Evolutionary conservation across 306 rosid species (phyloP).

Genomic region (Cucurbita maxima): DNA sequence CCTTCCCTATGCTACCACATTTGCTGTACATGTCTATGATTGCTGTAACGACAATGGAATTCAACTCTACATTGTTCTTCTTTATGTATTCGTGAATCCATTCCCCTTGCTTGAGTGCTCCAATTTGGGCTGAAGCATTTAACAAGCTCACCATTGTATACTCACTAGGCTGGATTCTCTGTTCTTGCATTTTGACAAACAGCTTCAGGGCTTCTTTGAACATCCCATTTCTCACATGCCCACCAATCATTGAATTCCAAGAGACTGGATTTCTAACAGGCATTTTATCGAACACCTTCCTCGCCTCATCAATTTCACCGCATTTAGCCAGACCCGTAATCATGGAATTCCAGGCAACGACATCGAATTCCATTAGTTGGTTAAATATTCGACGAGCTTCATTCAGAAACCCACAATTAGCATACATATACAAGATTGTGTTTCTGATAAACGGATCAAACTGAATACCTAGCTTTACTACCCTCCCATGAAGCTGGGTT

Average conservation of each 20-base stretch:
- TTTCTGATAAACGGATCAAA: slow-evolving; percentile 42
- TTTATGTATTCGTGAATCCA: slow-evolving; percentile 52
- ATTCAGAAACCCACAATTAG: slow-evolving; percentile 44
- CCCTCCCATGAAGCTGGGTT: slow-evolving; percentile 71
- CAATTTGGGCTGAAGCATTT: slow-evolving; percentile 71
- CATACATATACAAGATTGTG: slow-evolving; percentile 52
- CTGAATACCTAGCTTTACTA: slow-evolving; percentile 43
- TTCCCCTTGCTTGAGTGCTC: slow-evolving; percentile 62
- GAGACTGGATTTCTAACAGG: slow-evolving; percentile 35
- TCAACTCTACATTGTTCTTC: slow-evolving; percentile 40
- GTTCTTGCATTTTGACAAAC: slow-evolving; percentile 47
- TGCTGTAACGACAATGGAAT: slow-evolving; percentile 51
- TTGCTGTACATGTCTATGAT: slow-evolving; percentile 77
- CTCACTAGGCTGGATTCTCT: slow-evolving; percentile 41
- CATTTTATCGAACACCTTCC: slow-evolving; percentile 55
- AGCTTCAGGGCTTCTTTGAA: slow-evolving; percentile 39
- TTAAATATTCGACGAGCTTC: slow-evolving; percentile 48
- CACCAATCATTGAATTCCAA: slow-evolving; percentile 80
- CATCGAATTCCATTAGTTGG: slow-evolving; percentile 31
- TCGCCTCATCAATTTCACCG: slow-evolving; percentile 48
- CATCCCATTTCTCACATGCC: slow-evolving; percentile 67
- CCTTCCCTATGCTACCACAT: slow-evolving; percentile 51
- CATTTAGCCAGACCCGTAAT: slow-evolving; percentile 59
- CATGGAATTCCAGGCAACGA: slow-evolving; percentile 73
- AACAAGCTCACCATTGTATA: slow-evolving; percentile 85